These are phyloP conservation scores for Penicillium cosmopolitanum DNA, from an alignment of 495 filamentous ascomycete genomes.

Conservation along the genomic window DNA sequence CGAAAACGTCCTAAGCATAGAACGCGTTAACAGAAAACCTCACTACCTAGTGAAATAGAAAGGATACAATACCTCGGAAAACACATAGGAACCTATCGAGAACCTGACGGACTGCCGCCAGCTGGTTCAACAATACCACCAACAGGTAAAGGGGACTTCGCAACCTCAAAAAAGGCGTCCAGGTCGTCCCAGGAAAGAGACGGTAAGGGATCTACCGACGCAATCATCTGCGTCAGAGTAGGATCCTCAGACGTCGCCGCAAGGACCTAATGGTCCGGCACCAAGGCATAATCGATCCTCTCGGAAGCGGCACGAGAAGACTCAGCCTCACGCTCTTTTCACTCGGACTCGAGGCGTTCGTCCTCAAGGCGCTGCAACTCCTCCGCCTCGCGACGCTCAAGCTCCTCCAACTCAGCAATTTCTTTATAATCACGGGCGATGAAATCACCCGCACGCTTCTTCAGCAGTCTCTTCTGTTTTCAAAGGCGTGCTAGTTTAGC, in stretches of 20 bases:
- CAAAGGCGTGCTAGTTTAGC: no score
- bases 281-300: neutral
- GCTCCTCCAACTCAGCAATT: no score
- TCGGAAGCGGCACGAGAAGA: no score
- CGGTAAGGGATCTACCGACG: neutral
- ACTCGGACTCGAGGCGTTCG: no score
- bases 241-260: neutral
- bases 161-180: neutral
- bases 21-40: conserved; percentile 1
- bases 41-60: conserved; percentile 14
- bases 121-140: conserved; percentile 11
- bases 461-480: no score
- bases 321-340: no score
- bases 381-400: no score
- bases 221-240: neutral
- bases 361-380: no score
- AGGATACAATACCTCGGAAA: conserved; percentile 14
- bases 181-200: neutral
- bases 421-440: no score
- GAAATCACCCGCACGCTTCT: no score
- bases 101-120: conserved; percentile 8
- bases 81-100: conserved; percentile 18
- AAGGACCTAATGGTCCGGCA: neutral
- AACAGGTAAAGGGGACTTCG: neutral
- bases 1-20: neutral